Evolutionary conservation across 2,329 filamentous ascomycete species (phyloP), one percentile per base, ranked within the genome.

Genomic region (Venturia oleaginea): DNA sequence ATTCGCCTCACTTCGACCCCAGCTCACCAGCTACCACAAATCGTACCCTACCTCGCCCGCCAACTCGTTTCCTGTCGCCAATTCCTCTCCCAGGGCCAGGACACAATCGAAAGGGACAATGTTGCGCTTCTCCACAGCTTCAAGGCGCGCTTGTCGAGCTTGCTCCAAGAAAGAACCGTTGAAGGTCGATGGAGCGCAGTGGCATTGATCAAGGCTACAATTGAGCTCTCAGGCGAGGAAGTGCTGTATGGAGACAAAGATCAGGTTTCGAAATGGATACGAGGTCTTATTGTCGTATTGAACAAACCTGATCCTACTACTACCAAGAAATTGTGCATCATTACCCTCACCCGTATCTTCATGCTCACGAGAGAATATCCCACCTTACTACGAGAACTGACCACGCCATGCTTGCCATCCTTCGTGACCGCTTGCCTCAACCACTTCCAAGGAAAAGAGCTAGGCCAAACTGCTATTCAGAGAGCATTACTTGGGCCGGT

Each of bases 171-270:
- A 64, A 87, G 87, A 65, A 90, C 79, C 59, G 73, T 84, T 2
- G 85, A 92, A 69, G 90, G 88, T 54, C 85, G 91, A 70, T 95
- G 93, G 78, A 83, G 87, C 22, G 92, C 88, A 7, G 84, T 90
- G 54, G 86, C 89, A 19, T 77, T 97, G 60, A 84, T 92, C 74
- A 97, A 97, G 77, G 84, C 89, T 4, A 80, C 87, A 4, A 80
- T 96, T 54, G 92, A 97, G 70, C 85, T 89, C 48, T 92, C 92
- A 30, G 91, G 91, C 57, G 91, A 89, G 86, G 91, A 95, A 71
- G 85, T 89, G 65, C 80, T 97, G 66, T 86, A 87, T 67, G 86
- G 85, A 63, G 85, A 84, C 40, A 86, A 87, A 70, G 81, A 86
- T 2, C 37, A n/a, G 3, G 37, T 48, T 42, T 38, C 27, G n/a